Base-by-base conservation (phyloP, 192 early-diverging fungal genomes). In the Entomortierella parvispora region DNA sequence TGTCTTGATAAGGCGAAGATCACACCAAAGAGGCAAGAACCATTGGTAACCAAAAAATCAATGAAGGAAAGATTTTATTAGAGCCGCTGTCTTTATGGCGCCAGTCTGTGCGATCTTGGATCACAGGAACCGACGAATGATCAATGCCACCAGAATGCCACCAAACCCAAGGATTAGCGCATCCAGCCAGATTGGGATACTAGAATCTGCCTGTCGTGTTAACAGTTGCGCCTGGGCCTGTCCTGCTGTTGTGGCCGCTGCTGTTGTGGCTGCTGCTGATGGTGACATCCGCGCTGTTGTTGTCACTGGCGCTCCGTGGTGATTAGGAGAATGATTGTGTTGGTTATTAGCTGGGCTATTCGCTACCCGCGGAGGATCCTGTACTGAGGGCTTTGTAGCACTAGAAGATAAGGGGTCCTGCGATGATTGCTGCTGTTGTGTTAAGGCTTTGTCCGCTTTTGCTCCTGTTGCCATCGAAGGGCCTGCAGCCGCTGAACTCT, bases 161-260 rank as follows among this genome's bases (percentile, higher is more conserved):
- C 66, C 66, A 40, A 81, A 48, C 2, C 58, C 66, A 2, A 81
- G 32, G 49, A 81, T 81, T 18, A 81, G 52, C 15, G 51, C 62
- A 63, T 81, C 80, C 14, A 81, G 67, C 80, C 80, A 81, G 20
- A 63, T 34, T 0, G 80, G 80, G 29, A 59, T 58, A n/a, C 49
- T 55, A 15, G 71, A 61, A 7, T 55, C 26, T 11, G 40, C 20
- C 18, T 11, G 23, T 20, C 10, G 43, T 52, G 58, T 31, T 29
- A n/a, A 17, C 11, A 47, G 4, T 23, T 68, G 65, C 18, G 33
- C 29, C 29, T 37, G 43, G 4, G 2, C 17, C 37, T 57, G 54
- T 40, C 14, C 14, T 18, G 47, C 58, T 12, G 20, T 42, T 32
- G 47, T 9, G 15, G 45, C 45, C 18, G 46, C 6, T 33, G 46